These are phyloP conservation scores for Chaetomiaceae sp. DNA, from an alignment of 2,329 filamentous ascomycete species.

Conservation along the genomic window DNA sequence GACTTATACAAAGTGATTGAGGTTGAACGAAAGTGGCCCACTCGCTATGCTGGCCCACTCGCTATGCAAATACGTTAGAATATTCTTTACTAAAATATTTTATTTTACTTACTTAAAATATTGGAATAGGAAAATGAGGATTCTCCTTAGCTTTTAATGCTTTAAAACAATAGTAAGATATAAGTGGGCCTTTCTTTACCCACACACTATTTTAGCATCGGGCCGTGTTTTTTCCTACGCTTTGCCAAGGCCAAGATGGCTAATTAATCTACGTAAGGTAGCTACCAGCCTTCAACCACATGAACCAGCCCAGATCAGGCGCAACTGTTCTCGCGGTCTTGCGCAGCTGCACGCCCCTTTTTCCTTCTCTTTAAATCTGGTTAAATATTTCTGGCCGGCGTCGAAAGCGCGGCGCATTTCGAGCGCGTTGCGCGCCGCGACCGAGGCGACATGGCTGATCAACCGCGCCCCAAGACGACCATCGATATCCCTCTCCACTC, in stretches of 20 bases:
- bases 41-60: too few species aligned
- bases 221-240: not conserved
- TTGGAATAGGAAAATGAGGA: too few species aligned
- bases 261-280: not conserved
- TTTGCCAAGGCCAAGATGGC: not conserved
- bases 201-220: too few species aligned
- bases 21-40: not conserved
- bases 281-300: too few species aligned
- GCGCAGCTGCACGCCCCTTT: too few species aligned
- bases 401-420: conserved; percentile 5
- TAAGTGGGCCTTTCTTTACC: too few species aligned
- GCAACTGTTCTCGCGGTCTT: too few species aligned
- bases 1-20: not conserved
- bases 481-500: conserved; percentile 23
- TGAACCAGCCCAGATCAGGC: too few species aligned
- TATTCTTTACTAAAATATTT: not conserved
- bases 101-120: not conserved
- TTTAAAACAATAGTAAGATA: not conserved
- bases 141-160: not conserved
- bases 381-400: too few species aligned
- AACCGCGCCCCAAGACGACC: conserved; percentile 12
- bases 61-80: too few species aligned
- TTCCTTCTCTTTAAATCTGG: too few species aligned
- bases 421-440: conserved; percentile 1
- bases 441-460: conserved; percentile 8